Evolutionary conservation across 106 monocot species (phyloP).

Genomic region (Apostasia ramifera): DNA sequence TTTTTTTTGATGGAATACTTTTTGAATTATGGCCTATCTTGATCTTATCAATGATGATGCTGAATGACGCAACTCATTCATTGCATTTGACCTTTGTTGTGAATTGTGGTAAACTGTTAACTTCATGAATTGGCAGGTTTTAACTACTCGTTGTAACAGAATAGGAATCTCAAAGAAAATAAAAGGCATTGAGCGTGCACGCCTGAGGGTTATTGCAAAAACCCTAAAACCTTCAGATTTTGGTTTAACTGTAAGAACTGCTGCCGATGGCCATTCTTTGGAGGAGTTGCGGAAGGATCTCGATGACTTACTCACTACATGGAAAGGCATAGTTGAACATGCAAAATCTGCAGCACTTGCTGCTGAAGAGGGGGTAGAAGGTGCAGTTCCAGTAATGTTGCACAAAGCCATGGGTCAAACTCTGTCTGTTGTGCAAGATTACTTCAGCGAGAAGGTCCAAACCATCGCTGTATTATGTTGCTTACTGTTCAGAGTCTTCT

Average conservation of each 20-base stretch:
- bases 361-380: conserved; percentile 82
- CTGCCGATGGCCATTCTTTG: conserved; percentile 78
- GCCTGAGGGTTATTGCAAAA: conserved; percentile 79
- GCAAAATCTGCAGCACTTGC: conserved; percentile 93
- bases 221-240: conserved; percentile 66
- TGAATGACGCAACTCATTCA: no score
- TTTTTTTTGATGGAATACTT: no score
- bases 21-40: no score
- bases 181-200: conserved; percentile 62
- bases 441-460: conserved; percentile 89
- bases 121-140: conserved; percentile 43
- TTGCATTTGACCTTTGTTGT: neutral
- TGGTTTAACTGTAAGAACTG: conserved; percentile 83
- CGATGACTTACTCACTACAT: conserved; percentile 62
- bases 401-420: conserved; percentile 94
- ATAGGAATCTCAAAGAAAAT: conserved; percentile 95
- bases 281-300: conserved; percentile 93
- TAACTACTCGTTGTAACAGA: conserved; percentile 59
- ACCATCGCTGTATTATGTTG: conserved; percentile 1
- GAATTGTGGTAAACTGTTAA: neutral
- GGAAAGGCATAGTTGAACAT: conserved; percentile 86
- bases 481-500: neutral
- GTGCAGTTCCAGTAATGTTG: conserved; percentile 80
- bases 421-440: conserved; percentile 87
- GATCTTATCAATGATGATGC: no score